Conservation (phyloP, 176 grass and related monocot species). For the Zea mays region DNA sequence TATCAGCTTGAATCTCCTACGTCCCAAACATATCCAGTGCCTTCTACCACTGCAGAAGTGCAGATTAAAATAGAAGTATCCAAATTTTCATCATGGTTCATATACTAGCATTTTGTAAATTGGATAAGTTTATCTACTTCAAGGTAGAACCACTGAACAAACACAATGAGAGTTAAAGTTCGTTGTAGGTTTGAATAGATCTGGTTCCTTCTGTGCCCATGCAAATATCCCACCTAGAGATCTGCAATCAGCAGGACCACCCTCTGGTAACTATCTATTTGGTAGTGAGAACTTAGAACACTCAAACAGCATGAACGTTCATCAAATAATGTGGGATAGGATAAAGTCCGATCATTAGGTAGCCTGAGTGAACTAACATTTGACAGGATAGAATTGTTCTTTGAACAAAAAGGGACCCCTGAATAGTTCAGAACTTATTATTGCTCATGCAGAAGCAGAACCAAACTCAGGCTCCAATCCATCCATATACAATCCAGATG, state of each 20-base stretch:
- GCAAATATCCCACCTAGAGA: not conserved
- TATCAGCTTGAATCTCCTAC: not conserved
- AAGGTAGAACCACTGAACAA: not conserved
- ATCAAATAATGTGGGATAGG: not conserved
- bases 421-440: not conserved
- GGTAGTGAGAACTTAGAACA: too few relatives aligned
- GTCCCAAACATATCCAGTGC: not conserved
- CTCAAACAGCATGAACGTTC: too few relatives aligned
- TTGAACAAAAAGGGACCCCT: not conserved
- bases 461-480: not conserved
- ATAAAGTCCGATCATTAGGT: not conserved
- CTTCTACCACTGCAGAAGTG: not conserved
- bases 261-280: not conserved
- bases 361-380: not conserved
- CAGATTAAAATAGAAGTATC: not conserved
- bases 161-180: not conserved
- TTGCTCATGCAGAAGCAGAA: not conserved
- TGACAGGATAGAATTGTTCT: not conserved
- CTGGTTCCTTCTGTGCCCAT: not conserved
- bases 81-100: not conserved
- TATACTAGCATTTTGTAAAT: not conserved
- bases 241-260: not conserved
- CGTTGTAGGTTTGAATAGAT: too few relatives aligned
- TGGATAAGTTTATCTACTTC: not conserved
- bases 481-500: not conserved